Conservation (phyloP, 2,329 filamentous ascomycete genomes). For the Diplodia seriata region DNA sequence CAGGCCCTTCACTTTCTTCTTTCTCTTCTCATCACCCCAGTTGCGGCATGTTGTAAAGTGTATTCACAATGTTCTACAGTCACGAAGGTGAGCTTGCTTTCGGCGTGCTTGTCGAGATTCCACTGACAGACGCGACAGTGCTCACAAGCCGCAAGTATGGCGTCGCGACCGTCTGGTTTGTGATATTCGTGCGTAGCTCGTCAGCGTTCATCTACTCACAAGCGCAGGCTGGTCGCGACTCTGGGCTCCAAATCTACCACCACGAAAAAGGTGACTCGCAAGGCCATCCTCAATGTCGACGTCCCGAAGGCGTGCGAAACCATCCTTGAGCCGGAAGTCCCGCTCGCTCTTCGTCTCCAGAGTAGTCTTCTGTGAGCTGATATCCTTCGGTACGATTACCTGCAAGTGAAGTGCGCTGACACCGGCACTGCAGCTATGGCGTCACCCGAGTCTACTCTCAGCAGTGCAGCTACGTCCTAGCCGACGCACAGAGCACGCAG, state of each 20-base stretch:
- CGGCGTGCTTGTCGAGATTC: background rate
- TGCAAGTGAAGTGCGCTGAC: background rate
- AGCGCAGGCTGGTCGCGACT: conserved; percentile 83
- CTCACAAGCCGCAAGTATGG: conserved; percentile 88
- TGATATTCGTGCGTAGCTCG: conserved; percentile 15
- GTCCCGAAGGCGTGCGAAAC: conserved; percentile 85
- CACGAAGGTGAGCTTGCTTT: conserved; percentile 75
- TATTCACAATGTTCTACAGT: conserved; percentile 84
- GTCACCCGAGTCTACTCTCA: conserved; percentile 85
- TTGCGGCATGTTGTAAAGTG: conserved; percentile 1
- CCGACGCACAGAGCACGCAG: conserved; percentile 78
- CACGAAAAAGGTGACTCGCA: conserved; percentile 77
- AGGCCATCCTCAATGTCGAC: conserved; percentile 87
- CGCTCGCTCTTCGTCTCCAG: conserved; percentile 88
- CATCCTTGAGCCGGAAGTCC: conserved; percentile 84
- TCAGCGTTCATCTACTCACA: conserved; percentile 37
- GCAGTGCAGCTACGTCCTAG: conserved; percentile 85
- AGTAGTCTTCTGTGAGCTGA: conserved; percentile 76
- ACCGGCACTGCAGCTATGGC: conserved; percentile 56
- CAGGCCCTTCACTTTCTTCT: background rate
- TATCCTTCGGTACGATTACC: background rate
- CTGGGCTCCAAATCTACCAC: conserved; percentile 74
- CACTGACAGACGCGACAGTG: conserved; percentile 58
- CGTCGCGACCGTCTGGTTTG: conserved; percentile 91
- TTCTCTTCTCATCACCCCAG: background rate